Percentiles rank a stretch among this genome's conserved stretches.
Conservation (phyloP, 495 filamentous ascomycete genomes). For the Xylaria bambusicola region DNA sequence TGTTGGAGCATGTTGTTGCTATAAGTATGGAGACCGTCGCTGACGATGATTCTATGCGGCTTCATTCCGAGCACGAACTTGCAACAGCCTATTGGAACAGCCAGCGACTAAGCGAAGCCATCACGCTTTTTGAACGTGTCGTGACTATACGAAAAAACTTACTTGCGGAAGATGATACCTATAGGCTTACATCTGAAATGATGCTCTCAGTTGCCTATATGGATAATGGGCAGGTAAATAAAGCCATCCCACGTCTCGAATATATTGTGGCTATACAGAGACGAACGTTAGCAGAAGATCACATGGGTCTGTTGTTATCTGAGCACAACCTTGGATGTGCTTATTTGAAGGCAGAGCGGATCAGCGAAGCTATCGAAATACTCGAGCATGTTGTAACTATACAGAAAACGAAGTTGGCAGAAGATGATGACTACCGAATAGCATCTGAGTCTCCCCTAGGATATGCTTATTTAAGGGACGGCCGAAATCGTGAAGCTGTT, state of each 20-base stretch:
- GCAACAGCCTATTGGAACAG: slow-evolving; percentile 32
- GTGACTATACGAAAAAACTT: slow-evolving; percentile 27
- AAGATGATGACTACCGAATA: slow-evolving; percentile 35
- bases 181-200: slow-evolving; percentile 33
- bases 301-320: slow-evolving; percentile 32
- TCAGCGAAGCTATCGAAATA: slow-evolving; percentile 24
- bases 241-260: too few relatives aligned
- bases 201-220: slow-evolving; percentile 17
- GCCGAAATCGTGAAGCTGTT: slow-evolving; percentile 25
- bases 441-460: slow-evolving; percentile 31
- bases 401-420: not conserved
- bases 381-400: not conserved
- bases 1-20: slow-evolving; percentile 22
- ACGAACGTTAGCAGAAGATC: not conserved
- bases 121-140: slow-evolving; percentile 32
- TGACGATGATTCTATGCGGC: slow-evolving; percentile 33
- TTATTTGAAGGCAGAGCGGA: slow-evolving; percentile 27
- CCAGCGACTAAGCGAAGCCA: slow-evolving; percentile 28
- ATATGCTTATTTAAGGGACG: slow-evolving; percentile 32
- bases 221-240: too few relatives aligned
- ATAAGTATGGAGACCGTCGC: slow-evolving; percentile 20
- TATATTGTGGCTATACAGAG: not conserved
- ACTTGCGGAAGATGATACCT: slow-evolving; percentile 33
- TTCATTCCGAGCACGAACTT: slow-evolving; percentile 31
- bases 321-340: slow-evolving; percentile 28